phyloP scores from a whole-genome alignment of 306 rosid species.

The Vigna reflexopilosa region DNA sequence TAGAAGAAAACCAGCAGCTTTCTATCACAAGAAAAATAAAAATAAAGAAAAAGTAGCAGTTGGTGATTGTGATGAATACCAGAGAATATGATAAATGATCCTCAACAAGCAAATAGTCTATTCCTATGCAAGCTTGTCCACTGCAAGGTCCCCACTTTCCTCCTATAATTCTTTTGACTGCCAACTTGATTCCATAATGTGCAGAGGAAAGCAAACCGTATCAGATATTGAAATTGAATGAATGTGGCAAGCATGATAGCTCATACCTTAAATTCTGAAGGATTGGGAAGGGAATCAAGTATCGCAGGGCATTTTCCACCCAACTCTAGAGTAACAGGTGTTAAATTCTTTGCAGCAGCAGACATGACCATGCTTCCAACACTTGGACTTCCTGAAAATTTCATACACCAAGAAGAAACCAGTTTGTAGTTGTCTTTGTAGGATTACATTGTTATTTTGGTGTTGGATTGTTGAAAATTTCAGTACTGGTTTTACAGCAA shows the following conservation, averaged over 20 bases:
- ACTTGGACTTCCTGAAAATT: slow-evolving; percentile 71
- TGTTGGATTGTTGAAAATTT: slow-evolving; percentile 4
- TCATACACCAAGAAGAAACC: not conserved
- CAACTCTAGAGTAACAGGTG: slow-evolving; percentile 92
- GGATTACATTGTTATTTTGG: not conserved
- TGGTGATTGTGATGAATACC: slow-evolving; percentile 53
- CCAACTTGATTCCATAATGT: slow-evolving; percentile 56
- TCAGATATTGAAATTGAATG: slow-evolving; percentile 27
- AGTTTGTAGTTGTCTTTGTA: not conserved
- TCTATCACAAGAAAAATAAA: slow-evolving; percentile 7
- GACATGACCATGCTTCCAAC: slow-evolving; percentile 73
- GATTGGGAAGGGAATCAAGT: slow-evolving; percentile 66
- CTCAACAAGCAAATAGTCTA: slow-evolving; percentile 86
- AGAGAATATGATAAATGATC: slow-evolving; percentile 58
- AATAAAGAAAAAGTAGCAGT: not conserved
- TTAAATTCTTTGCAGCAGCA: slow-evolving; percentile 87
- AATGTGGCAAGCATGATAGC: not conserved
- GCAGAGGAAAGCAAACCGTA: slow-evolving; percentile 12
- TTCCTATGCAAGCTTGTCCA: slow-evolving; percentile 88
- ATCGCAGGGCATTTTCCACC: slow-evolving; percentile 98
- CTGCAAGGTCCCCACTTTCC: slow-evolving; percentile 93
- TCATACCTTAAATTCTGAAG: slow-evolving; percentile 69
- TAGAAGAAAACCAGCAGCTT: slow-evolving; percentile 38
- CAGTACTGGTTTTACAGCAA: not conserved
- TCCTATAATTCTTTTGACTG: slow-evolving; percentile 74